phyloP scores from a whole-genome alignment of 2,329 filamentous ascomycete species.

The Lecanicillium sp. region DNA sequence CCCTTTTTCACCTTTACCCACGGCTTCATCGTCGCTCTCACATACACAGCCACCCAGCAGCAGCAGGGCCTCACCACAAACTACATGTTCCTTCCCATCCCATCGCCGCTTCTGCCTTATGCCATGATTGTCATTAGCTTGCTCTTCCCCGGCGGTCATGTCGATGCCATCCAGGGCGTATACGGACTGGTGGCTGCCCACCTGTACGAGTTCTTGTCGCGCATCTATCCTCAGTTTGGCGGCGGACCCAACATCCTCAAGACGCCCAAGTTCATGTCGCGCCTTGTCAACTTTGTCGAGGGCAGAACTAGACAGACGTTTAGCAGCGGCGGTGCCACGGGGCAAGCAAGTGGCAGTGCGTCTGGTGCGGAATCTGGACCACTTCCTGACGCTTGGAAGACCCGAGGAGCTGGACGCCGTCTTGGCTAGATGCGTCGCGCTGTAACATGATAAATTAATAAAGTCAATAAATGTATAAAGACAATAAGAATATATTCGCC shows the following conservation, averaged over 20 bases:
- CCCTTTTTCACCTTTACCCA: slow-evolving; percentile 38
- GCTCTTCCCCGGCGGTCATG: slow-evolving; percentile 50
- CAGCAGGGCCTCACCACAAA: slow-evolving; percentile 67
- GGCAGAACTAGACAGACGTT: neutral
- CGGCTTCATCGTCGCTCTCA: slow-evolving; percentile 69
- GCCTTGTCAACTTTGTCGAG: slow-evolving; percentile 46
- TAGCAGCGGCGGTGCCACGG: neutral
- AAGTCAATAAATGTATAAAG: neutral
- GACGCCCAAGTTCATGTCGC: slow-evolving; percentile 65
- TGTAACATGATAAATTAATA: neutral
- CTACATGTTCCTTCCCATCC: slow-evolving; percentile 78
- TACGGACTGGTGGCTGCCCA: slow-evolving; percentile 84
- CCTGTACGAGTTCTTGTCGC: slow-evolving; percentile 79
- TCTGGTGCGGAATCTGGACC: slow-evolving; percentile 29
- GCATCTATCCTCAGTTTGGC: slow-evolving; percentile 82
- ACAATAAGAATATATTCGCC: neutral
- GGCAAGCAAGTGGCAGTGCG: neutral
- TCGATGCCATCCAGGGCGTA: slow-evolving; percentile 51
- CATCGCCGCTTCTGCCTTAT: slow-evolving; percentile 72
- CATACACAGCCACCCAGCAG: slow-evolving; percentile 80
- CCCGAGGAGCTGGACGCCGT: slow-evolving; percentile 52
- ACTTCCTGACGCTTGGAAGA: slow-evolving; percentile 56
- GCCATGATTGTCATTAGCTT: slow-evolving; percentile 70
- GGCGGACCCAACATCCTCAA: slow-evolving; percentile 69
- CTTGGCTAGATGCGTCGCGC: slow-evolving; percentile 35